A percentile compares a stretch with the other conserved stretches of the same genome.
Evolutionary conservation across 768 basidiomycete species (phyloP).

Genomic region (Leccinum subgranulosum): DNA sequence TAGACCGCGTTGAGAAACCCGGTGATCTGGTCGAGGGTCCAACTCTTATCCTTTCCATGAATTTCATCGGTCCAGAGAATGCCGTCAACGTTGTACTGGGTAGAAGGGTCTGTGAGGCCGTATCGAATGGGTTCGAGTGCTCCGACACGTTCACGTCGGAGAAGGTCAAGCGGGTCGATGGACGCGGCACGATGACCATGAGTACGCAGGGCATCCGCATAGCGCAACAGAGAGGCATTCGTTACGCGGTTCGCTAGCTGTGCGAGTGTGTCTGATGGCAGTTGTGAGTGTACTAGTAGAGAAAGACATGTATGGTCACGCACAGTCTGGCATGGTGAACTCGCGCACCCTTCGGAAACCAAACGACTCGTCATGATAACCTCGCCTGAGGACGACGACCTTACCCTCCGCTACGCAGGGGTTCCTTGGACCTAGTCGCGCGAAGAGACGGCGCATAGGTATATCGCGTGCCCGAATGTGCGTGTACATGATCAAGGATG

Average conservation of each 20-base stretch:
- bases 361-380: slow-evolving; percentile 78
- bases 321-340: slow-evolving; percentile 72
- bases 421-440: background rate
- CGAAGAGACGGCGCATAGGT: slow-evolving; percentile 10
- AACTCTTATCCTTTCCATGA: slow-evolving; percentile 38
- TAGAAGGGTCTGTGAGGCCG: slow-evolving; percentile 53
- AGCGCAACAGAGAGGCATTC: slow-evolving; percentile 81
- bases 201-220: slow-evolving; percentile 83
- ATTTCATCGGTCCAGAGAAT: slow-evolving; percentile 65
- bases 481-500: slow-evolving; percentile 12
- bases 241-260: slow-evolving; percentile 65
- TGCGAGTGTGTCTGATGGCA: slow-evolving; percentile 50
- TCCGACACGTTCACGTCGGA: slow-evolving; percentile 76
- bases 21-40: slow-evolving; percentile 70
- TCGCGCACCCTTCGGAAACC: slow-evolving; percentile 66
- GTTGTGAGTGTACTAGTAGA: background rate
- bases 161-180: slow-evolving; percentile 85
- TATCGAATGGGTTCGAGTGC: slow-evolving; percentile 78
- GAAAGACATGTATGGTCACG: slow-evolving; percentile 23
- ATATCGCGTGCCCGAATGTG: slow-evolving; percentile 13
- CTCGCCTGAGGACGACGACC: slow-evolving; percentile 26
- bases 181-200: slow-evolving; percentile 83
- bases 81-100: slow-evolving; percentile 70
- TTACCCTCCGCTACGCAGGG: slow-evolving; percentile 4
- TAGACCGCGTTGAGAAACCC: slow-evolving; percentile 70